Evolutionary conservation across 2,329 filamentous ascomycete species (phyloP).

Genomic region (Cryoendolithus antarcticus): DNA sequence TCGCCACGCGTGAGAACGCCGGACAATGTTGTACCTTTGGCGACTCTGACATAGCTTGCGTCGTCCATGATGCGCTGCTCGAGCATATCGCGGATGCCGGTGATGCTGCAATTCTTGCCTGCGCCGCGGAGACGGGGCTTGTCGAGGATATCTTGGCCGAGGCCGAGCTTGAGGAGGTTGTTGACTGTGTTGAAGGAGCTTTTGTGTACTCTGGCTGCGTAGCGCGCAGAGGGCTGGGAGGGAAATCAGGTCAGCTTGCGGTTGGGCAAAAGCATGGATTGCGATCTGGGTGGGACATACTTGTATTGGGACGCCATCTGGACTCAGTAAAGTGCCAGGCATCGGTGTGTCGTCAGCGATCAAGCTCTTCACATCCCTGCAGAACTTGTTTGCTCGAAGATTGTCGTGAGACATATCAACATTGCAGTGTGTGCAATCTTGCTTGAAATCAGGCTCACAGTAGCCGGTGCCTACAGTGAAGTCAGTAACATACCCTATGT

Average conservation of each 20-base stretch:
- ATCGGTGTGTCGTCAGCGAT: conserved; percentile 41
- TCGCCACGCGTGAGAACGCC: conserved; percentile 6
- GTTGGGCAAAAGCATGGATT: neutral
- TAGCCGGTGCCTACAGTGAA: conserved; percentile 40
- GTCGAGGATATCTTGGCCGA: conserved; percentile 30
- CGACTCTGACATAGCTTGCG: conserved; percentile 19
- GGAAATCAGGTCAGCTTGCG: too few relatives aligned
- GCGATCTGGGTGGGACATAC: neutral
- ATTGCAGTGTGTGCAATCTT: conserved; percentile 40
- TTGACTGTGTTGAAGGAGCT: conserved; percentile 7
- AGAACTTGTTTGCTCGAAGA: conserved; percentile 51
- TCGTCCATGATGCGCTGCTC: conserved; percentile 32
- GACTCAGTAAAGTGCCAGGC: conserved; percentile 54
- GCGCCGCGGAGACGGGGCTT: conserved; percentile 1
- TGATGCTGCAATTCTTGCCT: conserved; percentile 29
- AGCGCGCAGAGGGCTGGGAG: too few relatives aligned
- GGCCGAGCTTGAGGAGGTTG: conserved; percentile 31
- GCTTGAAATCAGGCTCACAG: conserved; percentile 39
- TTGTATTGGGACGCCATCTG: conserved; percentile 37
- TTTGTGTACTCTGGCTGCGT: neutral
- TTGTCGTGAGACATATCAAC: conserved; percentile 42
- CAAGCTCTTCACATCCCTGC: conserved; percentile 41
- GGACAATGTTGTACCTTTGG: too few relatives aligned
- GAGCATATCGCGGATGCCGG: conserved; percentile 39
- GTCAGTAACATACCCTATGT: too few relatives aligned